Evolutionary conservation across 2,329 filamentous ascomycete genomes (phyloP), one percentile per base, ranked within the genome.

Genomic region (Colletotrichum sp.): DNA sequence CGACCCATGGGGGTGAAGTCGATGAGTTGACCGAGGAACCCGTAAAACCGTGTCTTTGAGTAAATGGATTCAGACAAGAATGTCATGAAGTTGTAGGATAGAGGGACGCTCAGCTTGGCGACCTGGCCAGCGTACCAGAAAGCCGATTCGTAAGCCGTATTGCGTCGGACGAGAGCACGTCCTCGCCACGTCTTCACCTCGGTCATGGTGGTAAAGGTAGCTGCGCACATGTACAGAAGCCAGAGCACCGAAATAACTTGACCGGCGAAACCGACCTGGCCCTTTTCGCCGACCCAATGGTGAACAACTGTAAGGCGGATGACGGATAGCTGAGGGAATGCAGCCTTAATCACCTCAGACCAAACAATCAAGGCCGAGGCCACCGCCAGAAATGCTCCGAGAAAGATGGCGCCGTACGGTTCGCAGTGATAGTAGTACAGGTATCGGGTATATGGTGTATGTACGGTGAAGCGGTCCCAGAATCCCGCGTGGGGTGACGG

Each of bases 151-250:
- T 95, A 93, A 75, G 98, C 96, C 0, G 97, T 99, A 82, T 98
- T 97, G 73, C 97, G 93, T 75, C 92, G 92, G 63, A 99, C 96
- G 8, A 99, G 89, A 0, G 97, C 96, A 39, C 97, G 93, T 65
- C 98, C 97, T 72, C 97, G 95, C 97, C 97, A 99, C n/a, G 98
- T 96, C 81, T 97, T 98, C 80, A 98, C 95, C 82, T 98, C 95
- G 16, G 94, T 95, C 81, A 99, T 93, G 9, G 96, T 96, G 73
- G 92, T 94, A 67, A 99, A 91, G 7, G 97, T 95, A 63, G 96
- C 96, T 16, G 94, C 90, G 83, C 95, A 98, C 97, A 99, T 99
- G 88, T 99, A 99, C 73, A 96, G 89, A 76, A 99, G 93, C 97
- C 97, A 99, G 16, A 92, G 87, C 3, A 95, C 93, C 1, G 96